phyloP scores from a whole-genome alignment of 2,329 filamentous ascomycete species.

The Tothia fuscella region DNA sequence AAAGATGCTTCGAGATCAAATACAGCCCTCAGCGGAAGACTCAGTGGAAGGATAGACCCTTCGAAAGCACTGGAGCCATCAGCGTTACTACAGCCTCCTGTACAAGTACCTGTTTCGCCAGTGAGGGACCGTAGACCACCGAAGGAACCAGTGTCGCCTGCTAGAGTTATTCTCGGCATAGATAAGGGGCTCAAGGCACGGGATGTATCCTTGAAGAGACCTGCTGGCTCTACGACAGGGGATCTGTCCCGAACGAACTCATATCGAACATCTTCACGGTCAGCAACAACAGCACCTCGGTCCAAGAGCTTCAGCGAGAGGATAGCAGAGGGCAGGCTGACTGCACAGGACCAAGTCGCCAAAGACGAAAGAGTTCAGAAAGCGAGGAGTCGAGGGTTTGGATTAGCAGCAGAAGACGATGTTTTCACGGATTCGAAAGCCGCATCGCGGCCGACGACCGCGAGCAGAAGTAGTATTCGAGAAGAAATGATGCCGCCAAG shows the following conservation, averaged over 20 bases:
- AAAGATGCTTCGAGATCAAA: constrained; percentile 28
- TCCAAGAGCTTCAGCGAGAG: constrained; percentile 71
- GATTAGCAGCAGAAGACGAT: constrained; percentile 13
- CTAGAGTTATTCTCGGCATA: constrained; percentile 70
- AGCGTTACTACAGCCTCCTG: constrained; percentile 14
- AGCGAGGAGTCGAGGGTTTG: constrained; percentile 29
- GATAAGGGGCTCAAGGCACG: constrained; percentile 73
- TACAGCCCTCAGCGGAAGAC: background rate
- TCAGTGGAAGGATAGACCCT: background rate
- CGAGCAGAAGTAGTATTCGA: background rate
- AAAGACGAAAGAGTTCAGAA: constrained; percentile 32
- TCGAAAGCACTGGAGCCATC: constrained; percentile 16
- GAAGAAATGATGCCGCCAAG: background rate
- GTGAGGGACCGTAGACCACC: constrained; percentile 37
- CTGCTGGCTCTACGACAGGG: constrained; percentile 4
- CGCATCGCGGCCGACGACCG: background rate
- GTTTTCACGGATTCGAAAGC: constrained; percentile 5
- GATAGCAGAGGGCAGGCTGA: constrained; percentile 53
- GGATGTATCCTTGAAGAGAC: constrained; percentile 65
- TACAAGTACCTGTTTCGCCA: constrained; percentile 71
- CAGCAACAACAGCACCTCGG: constrained; percentile 1
- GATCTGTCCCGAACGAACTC: background rate
- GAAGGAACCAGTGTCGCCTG: constrained; percentile 57
- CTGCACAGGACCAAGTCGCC: constrained; percentile 31
- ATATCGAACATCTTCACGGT: background rate